A percentile compares a stretch with the other conserved stretches of the same genome.
These are phyloP conservation scores for Apiotrichum gamsii DNA, from an alignment of 1,284 basidiomycete genomes.

Conservation along the genomic window DNA sequence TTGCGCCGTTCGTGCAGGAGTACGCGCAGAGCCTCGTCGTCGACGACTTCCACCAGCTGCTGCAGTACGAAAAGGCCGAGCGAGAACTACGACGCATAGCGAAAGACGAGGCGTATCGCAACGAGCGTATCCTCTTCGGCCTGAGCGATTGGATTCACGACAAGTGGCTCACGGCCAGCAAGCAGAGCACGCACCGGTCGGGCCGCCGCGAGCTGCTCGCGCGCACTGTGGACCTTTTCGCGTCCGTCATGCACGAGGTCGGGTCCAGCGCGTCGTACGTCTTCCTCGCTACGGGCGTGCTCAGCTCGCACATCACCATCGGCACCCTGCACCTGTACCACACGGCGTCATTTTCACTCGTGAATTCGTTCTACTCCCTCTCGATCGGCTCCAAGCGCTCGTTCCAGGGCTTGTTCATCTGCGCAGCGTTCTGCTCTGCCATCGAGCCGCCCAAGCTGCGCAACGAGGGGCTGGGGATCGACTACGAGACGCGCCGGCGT, in stretches of 20 bases:
- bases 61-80: neutral
- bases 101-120: neutral
- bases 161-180: slow-evolving; percentile 54
- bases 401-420: slow-evolving; percentile 62
- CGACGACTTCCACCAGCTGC: neutral
- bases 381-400: slow-evolving; percentile 50
- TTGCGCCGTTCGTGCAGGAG: neutral
- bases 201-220: slow-evolving; percentile 6
- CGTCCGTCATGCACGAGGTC: neutral
- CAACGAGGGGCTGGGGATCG: slow-evolving; percentile 13
- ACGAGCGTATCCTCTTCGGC: slow-evolving; percentile 70
- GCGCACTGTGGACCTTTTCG: neutral
- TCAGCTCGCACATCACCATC: slow-evolving; percentile 58
- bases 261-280: slow-evolving; percentile 27
- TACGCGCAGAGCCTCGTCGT: neutral
- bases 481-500: slow-evolving; percentile 26
- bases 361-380: slow-evolving; percentile 1
- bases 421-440: slow-evolving; percentile 28
- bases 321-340: slow-evolving; percentile 72
- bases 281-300: slow-evolving; percentile 61
- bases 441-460: neutral
- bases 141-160: slow-evolving; percentile 71
- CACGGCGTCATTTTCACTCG: slow-evolving; percentile 52
- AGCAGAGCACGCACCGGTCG: neutral
- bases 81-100: neutral